These are phyloP conservation scores for Umbelopsis isabellina DNA, from an alignment of 192 early-diverging fungal genomes.

Conservation along the genomic window DNA sequence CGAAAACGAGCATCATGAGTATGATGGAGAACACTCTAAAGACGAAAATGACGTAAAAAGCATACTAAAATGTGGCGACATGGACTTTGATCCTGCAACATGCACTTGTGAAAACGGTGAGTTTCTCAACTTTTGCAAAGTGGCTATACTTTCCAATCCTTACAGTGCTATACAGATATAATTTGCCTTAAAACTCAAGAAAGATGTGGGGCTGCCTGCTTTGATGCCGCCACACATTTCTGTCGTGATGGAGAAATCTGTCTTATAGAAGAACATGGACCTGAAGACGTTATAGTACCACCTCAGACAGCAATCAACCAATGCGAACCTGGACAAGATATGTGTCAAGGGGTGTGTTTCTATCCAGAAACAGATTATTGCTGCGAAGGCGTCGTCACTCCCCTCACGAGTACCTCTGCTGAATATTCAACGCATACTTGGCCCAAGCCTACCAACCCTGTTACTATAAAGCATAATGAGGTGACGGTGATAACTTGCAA, in stretches of 20 bases:
- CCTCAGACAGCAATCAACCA: no score
- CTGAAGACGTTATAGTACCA: no score
- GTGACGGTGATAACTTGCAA: no score
- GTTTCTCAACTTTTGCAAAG: background rate
- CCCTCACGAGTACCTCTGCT: background rate
- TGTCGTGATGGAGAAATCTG: no score
- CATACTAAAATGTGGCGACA: background rate
- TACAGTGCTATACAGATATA: background rate
- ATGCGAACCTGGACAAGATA: background rate
- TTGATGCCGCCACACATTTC: no score
- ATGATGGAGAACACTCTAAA: background rate
- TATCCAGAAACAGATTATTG: background rate
- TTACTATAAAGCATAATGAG: no score
- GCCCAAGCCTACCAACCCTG: no score
- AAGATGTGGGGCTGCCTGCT: background rate
- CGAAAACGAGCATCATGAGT: background rate
- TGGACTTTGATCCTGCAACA: background rate
- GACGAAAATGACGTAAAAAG: background rate
- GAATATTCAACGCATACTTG: no score
- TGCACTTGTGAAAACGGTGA: background rate
- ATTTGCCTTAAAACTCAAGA: background rate
- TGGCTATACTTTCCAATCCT: no score
- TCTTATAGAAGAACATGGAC: no score
- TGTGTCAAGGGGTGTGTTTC: background rate
- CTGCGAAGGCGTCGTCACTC: background rate